These are phyloP conservation scores for Mortierella claussenii DNA, from an alignment of 192 early-diverging fungal species.

Conservation along the genomic window DNA sequence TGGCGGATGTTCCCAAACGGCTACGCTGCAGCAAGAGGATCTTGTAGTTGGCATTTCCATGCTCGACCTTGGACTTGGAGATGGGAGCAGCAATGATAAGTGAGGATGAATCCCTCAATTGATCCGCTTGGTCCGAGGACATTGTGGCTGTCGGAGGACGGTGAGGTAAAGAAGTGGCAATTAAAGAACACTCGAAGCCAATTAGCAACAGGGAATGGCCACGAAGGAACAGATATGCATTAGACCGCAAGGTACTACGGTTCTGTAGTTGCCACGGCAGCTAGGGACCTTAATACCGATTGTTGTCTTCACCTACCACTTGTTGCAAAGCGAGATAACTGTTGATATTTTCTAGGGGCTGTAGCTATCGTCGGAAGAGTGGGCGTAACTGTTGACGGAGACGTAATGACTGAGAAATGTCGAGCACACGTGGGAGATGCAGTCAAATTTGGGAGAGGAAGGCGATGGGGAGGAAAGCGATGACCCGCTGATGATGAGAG, in stretches of 20 bases:
- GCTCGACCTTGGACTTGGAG: constrained; percentile 32
- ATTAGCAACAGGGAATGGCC: no score
- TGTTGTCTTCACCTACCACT: constrained; percentile 11
- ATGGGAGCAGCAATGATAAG: constrained; percentile 48
- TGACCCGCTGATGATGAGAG: neutral
- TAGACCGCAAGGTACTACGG: no score
- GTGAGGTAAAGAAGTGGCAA: no score
- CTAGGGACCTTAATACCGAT: no score
- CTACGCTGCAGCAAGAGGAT: constrained; percentile 47
- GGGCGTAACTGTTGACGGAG: neutral
- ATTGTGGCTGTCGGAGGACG: constrained; percentile 19
- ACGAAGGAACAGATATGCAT: no score
- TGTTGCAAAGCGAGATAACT: constrained; percentile 17
- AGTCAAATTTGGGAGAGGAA: neutral
- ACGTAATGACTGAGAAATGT: neutral
- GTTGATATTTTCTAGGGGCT: neutral
- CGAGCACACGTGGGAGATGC: neutral
- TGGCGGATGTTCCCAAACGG: constrained; percentile 54
- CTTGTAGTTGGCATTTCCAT: constrained; percentile 48
- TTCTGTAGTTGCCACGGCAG: no score
- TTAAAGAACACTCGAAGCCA: no score
- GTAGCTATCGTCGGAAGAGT: neutral
- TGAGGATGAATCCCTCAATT: constrained; percentile 35
- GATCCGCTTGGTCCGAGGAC: constrained; percentile 16
- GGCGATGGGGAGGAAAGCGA: neutral